Conservation (phyloP, 345 rosid species). For the Rubroshorea leprosula region DNA sequence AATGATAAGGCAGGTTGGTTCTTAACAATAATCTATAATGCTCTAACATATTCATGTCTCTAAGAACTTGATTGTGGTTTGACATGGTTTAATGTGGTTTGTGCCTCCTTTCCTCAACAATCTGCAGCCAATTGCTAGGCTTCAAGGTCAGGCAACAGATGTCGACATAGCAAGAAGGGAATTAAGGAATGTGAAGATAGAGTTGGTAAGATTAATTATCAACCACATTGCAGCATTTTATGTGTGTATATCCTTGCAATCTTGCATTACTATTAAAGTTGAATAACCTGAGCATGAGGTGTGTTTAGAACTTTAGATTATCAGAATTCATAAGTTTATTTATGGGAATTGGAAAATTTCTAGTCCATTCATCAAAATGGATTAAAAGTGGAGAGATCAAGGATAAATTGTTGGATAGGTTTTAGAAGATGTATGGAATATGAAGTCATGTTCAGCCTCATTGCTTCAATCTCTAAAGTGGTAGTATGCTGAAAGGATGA, state of each 20-base stretch:
- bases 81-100: background rate
- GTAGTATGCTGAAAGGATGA: no score
- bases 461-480: no score
- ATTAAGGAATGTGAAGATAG: conserved; percentile 60
- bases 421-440: no score
- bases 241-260: background rate
- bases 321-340: no score
- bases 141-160: conserved; percentile 96
- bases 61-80: conserved; percentile 3
- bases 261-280: no score
- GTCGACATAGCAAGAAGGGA: conserved; percentile 68
- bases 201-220: conserved; percentile 49
- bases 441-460: no score
- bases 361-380: no score
- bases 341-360: no score
- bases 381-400: no score
- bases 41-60: conserved; percentile 7
- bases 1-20: conserved; percentile 60
- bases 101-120: conserved; percentile 17
- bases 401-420: no score
- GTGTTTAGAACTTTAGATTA: no score
- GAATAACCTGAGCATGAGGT: no score
- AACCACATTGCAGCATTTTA: background rate
- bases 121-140: conserved; percentile 82
- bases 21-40: conserved; percentile 11